Percentiles rank a stretch among this genome's conserved stretches.
These are phyloP conservation scores for Euphorbia lathyris DNA, from an alignment of 345 rosid genomes.

Conservation along the genomic window DNA sequence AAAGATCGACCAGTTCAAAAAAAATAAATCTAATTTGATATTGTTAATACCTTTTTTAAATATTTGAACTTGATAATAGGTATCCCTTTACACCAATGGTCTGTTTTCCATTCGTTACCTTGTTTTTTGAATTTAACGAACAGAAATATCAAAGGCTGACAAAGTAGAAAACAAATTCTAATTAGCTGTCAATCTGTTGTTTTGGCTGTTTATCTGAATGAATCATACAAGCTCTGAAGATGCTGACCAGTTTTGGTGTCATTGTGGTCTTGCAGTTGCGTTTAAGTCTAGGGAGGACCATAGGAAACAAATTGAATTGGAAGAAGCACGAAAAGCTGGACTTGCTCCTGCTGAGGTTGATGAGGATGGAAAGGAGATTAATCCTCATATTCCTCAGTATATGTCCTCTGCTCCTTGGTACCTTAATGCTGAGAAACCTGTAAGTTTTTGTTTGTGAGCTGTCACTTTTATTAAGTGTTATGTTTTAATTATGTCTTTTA, in stretches of 20 bases:
- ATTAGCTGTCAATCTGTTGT: neutral
- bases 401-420: conserved; percentile 60
- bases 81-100: neutral
- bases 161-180: neutral
- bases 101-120: too few relatives aligned
- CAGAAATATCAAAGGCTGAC: neutral
- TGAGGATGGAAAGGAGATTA: conserved; percentile 62
- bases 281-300: conserved; percentile 66
- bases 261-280: conserved; percentile 39
- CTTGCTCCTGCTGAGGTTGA: conserved; percentile 74
- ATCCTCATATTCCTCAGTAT: conserved; percentile 70
- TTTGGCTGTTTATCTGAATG: neutral
- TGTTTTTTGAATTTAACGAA: neutral
- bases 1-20: too few relatives aligned
- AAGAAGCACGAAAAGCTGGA: conserved; percentile 71
- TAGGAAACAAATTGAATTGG: conserved; percentile 62
- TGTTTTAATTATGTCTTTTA: neutral
- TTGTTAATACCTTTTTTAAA: neutral
- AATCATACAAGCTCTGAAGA: neutral
- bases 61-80: neutral
- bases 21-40: too few relatives aligned
- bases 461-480: neutral
- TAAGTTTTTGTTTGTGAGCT: conserved; percentile 25
- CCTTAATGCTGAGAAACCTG: conserved; percentile 69
- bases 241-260: neutral